Evolutionary conservation across 805 yeast genomes (phyloP), one percentile per base, ranked within the genome.

Genomic region (Candida corydali): DNA sequence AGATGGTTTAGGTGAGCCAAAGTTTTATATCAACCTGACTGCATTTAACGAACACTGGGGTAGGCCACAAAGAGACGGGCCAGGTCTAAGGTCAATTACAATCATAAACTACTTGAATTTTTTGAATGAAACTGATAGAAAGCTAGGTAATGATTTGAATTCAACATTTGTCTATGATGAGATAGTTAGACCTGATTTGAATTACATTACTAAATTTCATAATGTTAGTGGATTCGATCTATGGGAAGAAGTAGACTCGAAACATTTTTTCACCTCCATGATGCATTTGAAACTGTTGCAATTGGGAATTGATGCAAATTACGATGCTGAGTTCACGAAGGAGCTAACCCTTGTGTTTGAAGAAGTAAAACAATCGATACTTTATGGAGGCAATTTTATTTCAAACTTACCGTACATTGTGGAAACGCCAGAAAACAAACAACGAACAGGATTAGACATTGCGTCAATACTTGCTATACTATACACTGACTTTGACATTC

Each of bases 51-150:
- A 64, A 2, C 55, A 65, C 24, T 91, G 98, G 98, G 98, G 98
- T 2, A 70, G 98, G 47, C 98, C 98, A 1, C 98, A 91, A 60
- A 74, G 87, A 41, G 98, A 91, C 57, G 98, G 98, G 0, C 96
- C 98, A 1, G 89, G 94, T 1, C 67, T 91, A 39, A 71, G 97
- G 49, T 71, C 80, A 8, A 70, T 82, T 38, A 73, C 95, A 1
- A 69, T 81, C 16, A 57, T 75, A 26, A 59, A 63, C 16, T 47
- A 71, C 3, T 56, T 80, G 40, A 16, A 19, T 3, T 33, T 16
- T 18, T 17, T 33, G 25, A 33, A 33, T 26, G 8, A 20, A 22
- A 27, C 28, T 3, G 12, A 15, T 6, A 4, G 2, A 5, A 12
- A 23, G 2, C 20, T 24, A 5, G 24, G 15, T 8, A 24, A 27